A percentile compares a stretch with the other conserved stretches of the same genome.
phyloP scores from a whole-genome alignment of 352 stramenopile genomes.

The Pythium biforme region DNA sequence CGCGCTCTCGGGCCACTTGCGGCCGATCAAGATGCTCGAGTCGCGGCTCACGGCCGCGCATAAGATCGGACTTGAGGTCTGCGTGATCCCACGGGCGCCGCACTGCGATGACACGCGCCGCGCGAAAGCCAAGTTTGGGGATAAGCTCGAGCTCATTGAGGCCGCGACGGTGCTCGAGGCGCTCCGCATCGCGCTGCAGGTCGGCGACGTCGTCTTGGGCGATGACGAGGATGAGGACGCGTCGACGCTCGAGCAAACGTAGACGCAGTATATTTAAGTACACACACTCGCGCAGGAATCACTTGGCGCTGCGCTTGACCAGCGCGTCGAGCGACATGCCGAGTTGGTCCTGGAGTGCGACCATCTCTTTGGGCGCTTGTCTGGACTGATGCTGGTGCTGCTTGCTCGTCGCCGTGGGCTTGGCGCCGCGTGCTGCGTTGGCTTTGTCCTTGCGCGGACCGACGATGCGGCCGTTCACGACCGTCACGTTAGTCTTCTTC shows the following conservation, averaged over 20 bases:
- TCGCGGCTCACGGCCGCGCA: conserved; percentile 69
- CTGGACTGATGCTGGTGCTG: conserved; percentile 1
- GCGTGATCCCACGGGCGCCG: conserved; percentile 58
- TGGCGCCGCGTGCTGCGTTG: conserved; percentile 5
- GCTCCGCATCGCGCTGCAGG: conserved; percentile 55
- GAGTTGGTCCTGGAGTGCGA: conserved; percentile 66
- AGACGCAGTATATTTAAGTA: conserved; percentile 29
- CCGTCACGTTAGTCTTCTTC: conserved; percentile 33
- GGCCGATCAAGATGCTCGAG: conserved; percentile 82
- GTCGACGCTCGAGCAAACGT: conserved; percentile 10
- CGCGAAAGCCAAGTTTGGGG: conserved; percentile 53
- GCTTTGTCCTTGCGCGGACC: conserved; percentile 37
- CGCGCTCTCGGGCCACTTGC: conserved; percentile 73
- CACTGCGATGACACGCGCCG: conserved; percentile 42
- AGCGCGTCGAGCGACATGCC: conserved; percentile 66
- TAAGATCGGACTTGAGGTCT: conserved; percentile 77
- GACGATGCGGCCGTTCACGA: conserved; percentile 62
- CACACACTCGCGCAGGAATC: conserved; percentile 11
- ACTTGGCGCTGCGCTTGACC: conserved; percentile 37
- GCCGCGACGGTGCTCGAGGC: conserved; percentile 64
- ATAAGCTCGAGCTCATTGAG: conserved; percentile 58
- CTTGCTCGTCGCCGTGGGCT: conserved; percentile 9
- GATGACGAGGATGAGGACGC: conserved; percentile 7
- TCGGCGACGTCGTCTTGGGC: not conserved
- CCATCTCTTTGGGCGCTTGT: not conserved